Conservation (phyloP, 1,139 yeast species). For the Geotrichum histeridarum region DNA sequence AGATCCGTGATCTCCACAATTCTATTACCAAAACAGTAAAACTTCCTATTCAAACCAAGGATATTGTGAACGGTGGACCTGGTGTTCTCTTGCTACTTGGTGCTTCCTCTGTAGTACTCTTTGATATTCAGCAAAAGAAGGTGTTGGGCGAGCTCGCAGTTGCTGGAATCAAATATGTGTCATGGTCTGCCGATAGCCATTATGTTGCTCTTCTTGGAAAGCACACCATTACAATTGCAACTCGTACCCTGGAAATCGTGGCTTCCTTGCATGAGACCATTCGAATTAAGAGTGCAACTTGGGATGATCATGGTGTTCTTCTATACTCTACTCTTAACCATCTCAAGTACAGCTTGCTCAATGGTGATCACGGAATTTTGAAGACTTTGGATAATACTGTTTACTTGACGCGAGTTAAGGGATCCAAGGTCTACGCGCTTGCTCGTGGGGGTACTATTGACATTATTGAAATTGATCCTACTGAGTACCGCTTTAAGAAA, state of each 20-base stretch:
- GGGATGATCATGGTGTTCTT: constrained; percentile 93
- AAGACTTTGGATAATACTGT: constrained; percentile 89
- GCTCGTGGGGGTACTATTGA: constrained; percentile 84
- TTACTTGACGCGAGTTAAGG: constrained; percentile 70
- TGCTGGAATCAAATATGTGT: constrained; percentile 71
- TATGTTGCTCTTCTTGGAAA: constrained; percentile 84
- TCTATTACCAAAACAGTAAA: constrained; percentile 75
- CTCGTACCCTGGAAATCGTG: constrained; percentile 67
- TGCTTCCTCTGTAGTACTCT: constrained; percentile 64
- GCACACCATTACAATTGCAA: constrained; percentile 87
- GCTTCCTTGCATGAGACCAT: constrained; percentile 94
- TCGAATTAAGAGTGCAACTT: constrained; percentile 92
- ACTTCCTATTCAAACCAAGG: constrained; percentile 65
- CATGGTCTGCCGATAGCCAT: constrained; percentile 87
- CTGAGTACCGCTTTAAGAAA: constrained; percentile 93
- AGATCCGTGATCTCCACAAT: constrained; percentile 79
- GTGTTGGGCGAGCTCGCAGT: constrained; percentile 65
- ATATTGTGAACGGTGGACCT: constrained; percentile 72
- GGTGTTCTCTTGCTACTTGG: constrained; percentile 79
- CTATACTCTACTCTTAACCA: constrained; percentile 93
- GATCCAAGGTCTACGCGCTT: constrained; percentile 69
- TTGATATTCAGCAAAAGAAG: constrained; percentile 91
- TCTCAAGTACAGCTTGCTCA: constrained; percentile 84
- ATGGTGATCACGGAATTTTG: constrained; percentile 92
- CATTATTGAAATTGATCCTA: constrained; percentile 77